Conservation (phyloP, 768 basidiomycete species). For the Kwoniella dendrophila region DNA sequence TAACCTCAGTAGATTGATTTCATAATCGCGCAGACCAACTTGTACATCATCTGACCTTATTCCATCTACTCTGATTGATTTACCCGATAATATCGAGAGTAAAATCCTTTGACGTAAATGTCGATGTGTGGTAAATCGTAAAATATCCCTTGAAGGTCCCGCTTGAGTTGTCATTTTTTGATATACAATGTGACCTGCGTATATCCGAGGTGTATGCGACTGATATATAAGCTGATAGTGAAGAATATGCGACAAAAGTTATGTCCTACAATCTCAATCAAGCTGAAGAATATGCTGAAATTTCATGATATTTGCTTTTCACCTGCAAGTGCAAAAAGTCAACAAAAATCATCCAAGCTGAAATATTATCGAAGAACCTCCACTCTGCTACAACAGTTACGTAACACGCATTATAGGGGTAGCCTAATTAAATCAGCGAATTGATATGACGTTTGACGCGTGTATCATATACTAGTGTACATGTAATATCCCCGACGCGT, state of each 20-base stretch:
- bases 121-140: conserved; percentile 66
- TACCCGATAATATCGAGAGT: conserved; percentile 85
- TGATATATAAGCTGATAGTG: no score
- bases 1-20: conserved; percentile 83
- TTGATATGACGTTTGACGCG: background rate
- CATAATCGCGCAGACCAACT: conserved; percentile 92
- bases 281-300: no score
- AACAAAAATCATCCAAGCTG: no score
- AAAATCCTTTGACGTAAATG: conserved; percentile 82
- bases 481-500: background rate
- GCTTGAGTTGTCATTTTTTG: conserved; percentile 10
- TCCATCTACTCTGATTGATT: conserved; percentile 76
- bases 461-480: background rate
- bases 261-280: no score
- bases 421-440: background rate
- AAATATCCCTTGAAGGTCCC: conserved; percentile 32
- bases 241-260: no score
- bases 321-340: no score
- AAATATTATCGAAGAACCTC: no score
- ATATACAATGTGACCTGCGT: background rate
- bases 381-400: no score
- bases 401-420: no score
- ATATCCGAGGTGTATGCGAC: no score
- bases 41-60: conserved; percentile 91
- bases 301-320: no score